A percentile compares a stretch with the other conserved stretches of the same genome.
Conservation (phyloP, 306 rosid species). For the Cyamopsis tetragonoloba region DNA sequence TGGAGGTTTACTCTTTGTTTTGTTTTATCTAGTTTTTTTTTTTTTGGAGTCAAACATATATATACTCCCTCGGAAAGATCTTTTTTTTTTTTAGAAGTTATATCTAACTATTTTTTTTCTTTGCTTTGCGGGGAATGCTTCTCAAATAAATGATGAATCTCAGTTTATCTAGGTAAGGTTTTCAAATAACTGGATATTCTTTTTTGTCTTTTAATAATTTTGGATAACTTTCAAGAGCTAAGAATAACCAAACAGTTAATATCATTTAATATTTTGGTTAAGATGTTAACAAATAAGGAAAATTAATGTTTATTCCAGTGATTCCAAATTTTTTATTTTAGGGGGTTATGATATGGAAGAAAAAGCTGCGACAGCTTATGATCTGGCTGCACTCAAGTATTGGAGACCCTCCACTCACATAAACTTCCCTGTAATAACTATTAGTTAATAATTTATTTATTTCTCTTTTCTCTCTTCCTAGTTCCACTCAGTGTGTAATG, state of each 20-base stretch:
- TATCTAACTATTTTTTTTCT: slow-evolving; percentile 6
- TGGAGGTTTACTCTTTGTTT: too few species aligned
- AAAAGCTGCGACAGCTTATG: slow-evolving; percentile 86
- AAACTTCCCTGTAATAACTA: slow-evolving; percentile 60
- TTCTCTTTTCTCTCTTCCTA: background rate
- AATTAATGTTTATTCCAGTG: slow-evolving; percentile 20
- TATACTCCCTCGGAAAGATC: background rate
- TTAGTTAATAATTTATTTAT: background rate
- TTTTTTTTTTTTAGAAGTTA: slow-evolving; percentile 13
- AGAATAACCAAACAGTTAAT: background rate
- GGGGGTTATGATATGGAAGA: slow-evolving; percentile 94
- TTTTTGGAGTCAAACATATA: slow-evolving; percentile 12
- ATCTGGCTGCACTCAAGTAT: too few species aligned
- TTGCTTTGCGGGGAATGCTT: slow-evolving; percentile 30
- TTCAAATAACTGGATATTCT: background rate
- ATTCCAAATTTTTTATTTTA: slow-evolving; percentile 39
- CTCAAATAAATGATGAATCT: slow-evolving; percentile 33
- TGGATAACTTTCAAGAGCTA: background rate
- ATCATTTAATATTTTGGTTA: background rate
- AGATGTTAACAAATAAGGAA: slow-evolving; percentile 11
- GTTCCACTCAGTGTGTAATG: background rate
- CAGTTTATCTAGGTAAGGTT: slow-evolving; percentile 79
- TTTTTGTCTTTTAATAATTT: background rate
- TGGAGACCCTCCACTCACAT: slow-evolving; percentile 90
- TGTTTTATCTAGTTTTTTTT: background rate